Evolutionary conservation across 164 flowering plant species (phyloP).

Genomic region (Sedum album): DNA sequence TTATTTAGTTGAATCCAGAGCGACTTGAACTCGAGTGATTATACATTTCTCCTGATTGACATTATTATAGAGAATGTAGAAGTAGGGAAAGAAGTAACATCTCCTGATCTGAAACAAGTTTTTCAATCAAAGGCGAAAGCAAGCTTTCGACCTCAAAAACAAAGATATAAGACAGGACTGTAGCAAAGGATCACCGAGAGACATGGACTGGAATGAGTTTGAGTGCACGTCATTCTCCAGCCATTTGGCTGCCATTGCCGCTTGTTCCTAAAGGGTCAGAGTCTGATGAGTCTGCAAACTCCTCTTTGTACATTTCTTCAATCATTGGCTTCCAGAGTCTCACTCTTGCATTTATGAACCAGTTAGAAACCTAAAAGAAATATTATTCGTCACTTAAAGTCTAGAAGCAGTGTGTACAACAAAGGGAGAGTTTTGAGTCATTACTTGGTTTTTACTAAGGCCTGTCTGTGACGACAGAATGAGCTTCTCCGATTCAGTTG

Average conservation of each 20-base stretch:
- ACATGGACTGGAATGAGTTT: no score
- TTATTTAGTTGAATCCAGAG: neutral
- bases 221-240: no score
- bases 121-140: slow-evolving; percentile 17
- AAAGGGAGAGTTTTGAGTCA: neutral
- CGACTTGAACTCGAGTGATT: neutral
- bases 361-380: slow-evolving; percentile 64
- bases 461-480: slow-evolving; percentile 85
- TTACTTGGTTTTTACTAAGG: slow-evolving; percentile 75
- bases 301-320: slow-evolving; percentile 85
- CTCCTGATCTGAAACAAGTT: neutral
- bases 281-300: slow-evolving; percentile 57
- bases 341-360: slow-evolving; percentile 90
- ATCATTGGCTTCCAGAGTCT: slow-evolving; percentile 92
- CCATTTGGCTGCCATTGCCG: slow-evolving; percentile 16
- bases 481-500: slow-evolving; percentile 76
- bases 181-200: no score
- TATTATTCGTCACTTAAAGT: neutral
- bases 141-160: neutral
- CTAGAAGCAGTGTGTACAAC: no score
- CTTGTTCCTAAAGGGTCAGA: slow-evolving; percentile 28
- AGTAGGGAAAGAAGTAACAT: neutral
- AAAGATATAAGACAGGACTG: neutral
- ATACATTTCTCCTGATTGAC: neutral
- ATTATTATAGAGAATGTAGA: neutral